Conservation (phyloP, 208 protist species). For the Leishmania tropica region DNA sequence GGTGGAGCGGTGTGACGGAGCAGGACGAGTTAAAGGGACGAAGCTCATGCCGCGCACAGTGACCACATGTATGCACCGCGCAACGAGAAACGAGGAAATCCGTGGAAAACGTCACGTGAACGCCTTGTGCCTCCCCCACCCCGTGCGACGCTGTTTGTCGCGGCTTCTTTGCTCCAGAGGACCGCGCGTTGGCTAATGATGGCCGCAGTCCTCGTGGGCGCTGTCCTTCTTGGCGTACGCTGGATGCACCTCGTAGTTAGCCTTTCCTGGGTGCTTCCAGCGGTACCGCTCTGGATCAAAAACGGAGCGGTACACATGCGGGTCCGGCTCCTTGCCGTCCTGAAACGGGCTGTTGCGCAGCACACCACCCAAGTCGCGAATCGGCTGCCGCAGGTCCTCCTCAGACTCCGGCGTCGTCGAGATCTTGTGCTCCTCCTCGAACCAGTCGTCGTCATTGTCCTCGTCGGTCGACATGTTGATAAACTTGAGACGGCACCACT, state of each 20-base stretch:
- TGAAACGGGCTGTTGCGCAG: conserved; percentile 75
- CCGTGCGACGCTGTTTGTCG: neutral
- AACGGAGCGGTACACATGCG: conserved; percentile 79
- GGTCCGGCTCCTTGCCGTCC: conserved; percentile 79
- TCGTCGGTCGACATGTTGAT: conserved; percentile 90
- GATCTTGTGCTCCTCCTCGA: conserved; percentile 88
- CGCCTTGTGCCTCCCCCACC: neutral
- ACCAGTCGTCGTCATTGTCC: conserved; percentile 90
- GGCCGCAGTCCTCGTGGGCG: conserved; percentile 14
- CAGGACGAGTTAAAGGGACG: neutral
- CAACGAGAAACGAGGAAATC: neutral
- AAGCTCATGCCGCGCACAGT: neutral
- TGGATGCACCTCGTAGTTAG: conserved; percentile 86
- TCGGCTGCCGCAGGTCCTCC: conserved; percentile 79
- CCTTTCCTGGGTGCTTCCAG: conserved; percentile 69
- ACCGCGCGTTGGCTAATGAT: conserved; percentile 1
- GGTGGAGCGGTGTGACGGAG: neutral
- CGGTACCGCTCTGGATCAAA: conserved; percentile 86
- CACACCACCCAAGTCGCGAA: conserved; percentile 81
- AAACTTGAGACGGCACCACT: conserved; percentile 91
- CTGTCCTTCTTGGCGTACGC: conserved; percentile 63
- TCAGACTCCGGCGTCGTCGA: conserved; percentile 77
- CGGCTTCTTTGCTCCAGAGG: neutral
- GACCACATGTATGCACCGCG: neutral
- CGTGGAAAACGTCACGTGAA: neutral